Evolutionary conservation across 345 rosid genomes (phyloP).

Genomic region (Adansonia digitata): DNA sequence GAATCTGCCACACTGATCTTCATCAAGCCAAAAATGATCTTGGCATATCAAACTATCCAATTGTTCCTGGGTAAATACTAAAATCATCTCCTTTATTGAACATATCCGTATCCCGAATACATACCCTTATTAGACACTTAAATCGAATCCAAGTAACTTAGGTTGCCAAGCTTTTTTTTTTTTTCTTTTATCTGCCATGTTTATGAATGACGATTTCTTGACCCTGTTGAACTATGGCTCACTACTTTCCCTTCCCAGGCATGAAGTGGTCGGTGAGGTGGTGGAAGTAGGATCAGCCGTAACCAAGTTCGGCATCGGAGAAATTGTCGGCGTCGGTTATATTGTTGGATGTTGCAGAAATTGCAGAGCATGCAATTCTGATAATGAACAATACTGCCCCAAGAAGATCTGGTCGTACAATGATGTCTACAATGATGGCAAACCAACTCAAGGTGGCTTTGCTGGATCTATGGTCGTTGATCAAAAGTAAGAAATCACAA

Average conservation of each 20-base stretch:
- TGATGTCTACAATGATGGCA: conserved; percentile 45
- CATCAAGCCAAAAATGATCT: conserved; percentile 64
- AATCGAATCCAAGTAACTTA: too few relatives aligned
- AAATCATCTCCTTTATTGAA: not conserved
- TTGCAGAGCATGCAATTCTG: conserved; percentile 43
- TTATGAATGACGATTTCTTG: not conserved
- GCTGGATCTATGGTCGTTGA: conserved; percentile 45
- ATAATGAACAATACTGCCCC: conserved; percentile 52
- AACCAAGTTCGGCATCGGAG: conserved; percentile 43
- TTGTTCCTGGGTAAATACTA: conserved; percentile 66
- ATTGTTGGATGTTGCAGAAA: conserved; percentile 52
- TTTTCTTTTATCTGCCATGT: not conserved
- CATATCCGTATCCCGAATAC: too few relatives aligned
- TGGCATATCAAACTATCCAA: conserved; percentile 59
- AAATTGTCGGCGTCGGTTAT: conserved; percentile 59
- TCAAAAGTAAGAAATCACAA: conserved; percentile 42
- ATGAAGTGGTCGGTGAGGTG: conserved; percentile 76
- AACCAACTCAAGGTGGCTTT: conserved; percentile 50
- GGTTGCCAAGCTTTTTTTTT: not conserved
- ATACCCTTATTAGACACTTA: too few relatives aligned
- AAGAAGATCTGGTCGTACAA: conserved; percentile 57
- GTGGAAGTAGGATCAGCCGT: conserved; percentile 60
- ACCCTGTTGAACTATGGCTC: not conserved
- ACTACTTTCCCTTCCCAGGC: conserved; percentile 26
- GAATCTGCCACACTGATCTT: conserved; percentile 71